Evolutionary conservation across 2,329 filamentous ascomycete genomes (phyloP), one percentile per base, ranked within the genome.

Genomic region (Fusarium nematophilum): DNA sequence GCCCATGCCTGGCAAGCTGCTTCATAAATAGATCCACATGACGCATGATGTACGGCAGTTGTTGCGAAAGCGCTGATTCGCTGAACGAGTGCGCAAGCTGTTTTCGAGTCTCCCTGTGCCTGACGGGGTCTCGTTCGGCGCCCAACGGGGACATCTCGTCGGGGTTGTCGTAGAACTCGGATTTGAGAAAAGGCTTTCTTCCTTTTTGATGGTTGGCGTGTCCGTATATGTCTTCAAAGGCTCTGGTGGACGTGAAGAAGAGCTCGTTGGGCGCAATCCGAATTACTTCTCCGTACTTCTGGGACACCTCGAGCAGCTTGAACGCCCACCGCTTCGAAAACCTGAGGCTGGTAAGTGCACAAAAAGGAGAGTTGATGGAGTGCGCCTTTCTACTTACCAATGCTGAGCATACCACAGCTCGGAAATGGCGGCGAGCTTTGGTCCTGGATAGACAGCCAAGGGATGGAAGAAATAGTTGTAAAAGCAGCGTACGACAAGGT

Each of bases 191-290:
- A n/a, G n/a, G n/a, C n/a, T n/a, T n/a, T n/a, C n/a, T n/a, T n/a
- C n/a, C n/a, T n/a, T n/a, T n/a, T n/a, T n/a, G n/a, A n/a, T n/a
- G n/a, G n/a, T n/a, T n/a, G n/a, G n/a, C n/a, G 11, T 49, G 30
- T 2, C 44, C 52, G n/a, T 49, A 43, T 4, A 34, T 31, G 14
- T 46, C 52, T 14, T 55, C 45, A 21, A 49, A 29, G 4, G 52
- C 52, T n/a, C n/a, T n/a, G n/a, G n/a, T n/a, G n/a, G n/a, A n/a
- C n/a, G n/a, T n/a, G n/a, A n/a, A n/a, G n/a, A n/a, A n/a, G 11
- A 55, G 44, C 13, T 46, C 43, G 9, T 55, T 55, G 5, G 52
- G 52, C 2, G 37, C 37, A 49, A 55, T 49, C 8, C 52, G 38
- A 9, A 55, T 34, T 2, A 49, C 23, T 11, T 47, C 29, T 9